These are phyloP conservation scores for Sutorius australiensis DNA, from an alignment of 768 basidiomycete genomes.

Conservation along the genomic window DNA sequence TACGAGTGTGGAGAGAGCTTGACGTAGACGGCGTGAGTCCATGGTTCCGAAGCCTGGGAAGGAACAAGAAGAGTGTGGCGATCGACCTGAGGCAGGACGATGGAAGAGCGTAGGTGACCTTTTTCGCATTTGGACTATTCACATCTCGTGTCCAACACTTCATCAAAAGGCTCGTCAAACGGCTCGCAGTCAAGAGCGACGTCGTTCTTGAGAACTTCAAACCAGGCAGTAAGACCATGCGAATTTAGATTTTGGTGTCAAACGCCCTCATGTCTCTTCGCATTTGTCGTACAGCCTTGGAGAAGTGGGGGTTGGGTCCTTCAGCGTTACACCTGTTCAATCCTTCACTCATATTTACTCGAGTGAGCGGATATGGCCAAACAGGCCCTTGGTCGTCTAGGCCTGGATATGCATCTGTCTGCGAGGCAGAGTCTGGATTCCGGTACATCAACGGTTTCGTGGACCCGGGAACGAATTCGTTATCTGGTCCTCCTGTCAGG, in stretches of 20 bases:
- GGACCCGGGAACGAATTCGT: conserved; percentile 47
- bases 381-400: conserved; percentile 70
- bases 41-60: conserved; percentile 68
- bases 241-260: neutral
- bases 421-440: conserved; percentile 73
- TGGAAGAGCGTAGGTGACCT: conserved; percentile 44
- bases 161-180: conserved; percentile 51
- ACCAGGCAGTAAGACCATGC: conserved; percentile 53
- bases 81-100: conserved; percentile 59
- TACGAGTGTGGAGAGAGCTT: conserved; percentile 68
- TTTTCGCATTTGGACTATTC: neutral
- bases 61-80: conserved; percentile 73
- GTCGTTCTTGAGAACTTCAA: conserved; percentile 73
- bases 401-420: conserved; percentile 71
- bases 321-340: conserved; percentile 64
- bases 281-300: conserved; percentile 45
- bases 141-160: neutral
- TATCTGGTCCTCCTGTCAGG: conserved; percentile 60
- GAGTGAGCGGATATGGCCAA: conserved; percentile 75
- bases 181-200: conserved; percentile 59
- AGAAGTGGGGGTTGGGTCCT: conserved; percentile 66
- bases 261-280: neutral
- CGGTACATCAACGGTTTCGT: conserved; percentile 68
- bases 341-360: conserved; percentile 85
- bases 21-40: conserved; percentile 69